Percentiles rank a stretch among this genome's conserved stretches.
Evolutionary conservation across 257 asterid species (phyloP).

Genomic region (Solanum medicagineum): DNA sequence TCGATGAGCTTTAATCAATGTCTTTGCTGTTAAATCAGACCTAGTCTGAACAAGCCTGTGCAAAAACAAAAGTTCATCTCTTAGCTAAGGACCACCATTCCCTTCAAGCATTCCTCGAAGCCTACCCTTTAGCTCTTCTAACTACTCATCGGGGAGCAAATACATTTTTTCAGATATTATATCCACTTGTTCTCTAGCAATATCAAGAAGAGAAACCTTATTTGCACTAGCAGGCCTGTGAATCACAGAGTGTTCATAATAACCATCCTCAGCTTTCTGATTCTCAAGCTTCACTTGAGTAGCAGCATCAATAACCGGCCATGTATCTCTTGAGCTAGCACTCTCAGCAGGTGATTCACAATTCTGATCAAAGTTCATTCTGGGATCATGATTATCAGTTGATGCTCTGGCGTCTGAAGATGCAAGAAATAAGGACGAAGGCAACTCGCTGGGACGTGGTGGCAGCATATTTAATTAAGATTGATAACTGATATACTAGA

Average conservation of each 20-base stretch:
- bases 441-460: slow-evolving; percentile 75
- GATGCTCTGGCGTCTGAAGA: slow-evolving; percentile 66
- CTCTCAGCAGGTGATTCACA: slow-evolving; percentile 86
- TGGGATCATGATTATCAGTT: slow-evolving; percentile 61
- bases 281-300: slow-evolving; percentile 40
- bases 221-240: slow-evolving; percentile 58
- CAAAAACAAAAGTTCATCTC: slow-evolving; percentile 65
- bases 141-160: slow-evolving; percentile 60
- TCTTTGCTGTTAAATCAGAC: slow-evolving; percentile 67
- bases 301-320: slow-evolving; percentile 71
- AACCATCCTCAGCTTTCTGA: slow-evolving; percentile 62
- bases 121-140: slow-evolving; percentile 66
- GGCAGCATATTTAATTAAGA: slow-evolving; percentile 67
- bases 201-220: slow-evolving; percentile 62
- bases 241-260: slow-evolving; percentile 61
- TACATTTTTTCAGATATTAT: slow-evolving; percentile 68
- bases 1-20: slow-evolving; percentile 54
- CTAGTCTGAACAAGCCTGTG: slow-evolving; percentile 82
- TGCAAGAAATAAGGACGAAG: slow-evolving; percentile 59
- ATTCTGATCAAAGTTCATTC: slow-evolving; percentile 59
- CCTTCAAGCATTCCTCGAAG: slow-evolving; percentile 86
- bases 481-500: slow-evolving; percentile 28
- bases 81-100: slow-evolving; percentile 68
- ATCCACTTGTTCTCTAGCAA: slow-evolving; percentile 73
- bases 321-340: slow-evolving; percentile 87